Evolutionary conservation across 192 early-diverging fungal genomes (phyloP).

Genomic region (Pilaira anomala): DNA sequence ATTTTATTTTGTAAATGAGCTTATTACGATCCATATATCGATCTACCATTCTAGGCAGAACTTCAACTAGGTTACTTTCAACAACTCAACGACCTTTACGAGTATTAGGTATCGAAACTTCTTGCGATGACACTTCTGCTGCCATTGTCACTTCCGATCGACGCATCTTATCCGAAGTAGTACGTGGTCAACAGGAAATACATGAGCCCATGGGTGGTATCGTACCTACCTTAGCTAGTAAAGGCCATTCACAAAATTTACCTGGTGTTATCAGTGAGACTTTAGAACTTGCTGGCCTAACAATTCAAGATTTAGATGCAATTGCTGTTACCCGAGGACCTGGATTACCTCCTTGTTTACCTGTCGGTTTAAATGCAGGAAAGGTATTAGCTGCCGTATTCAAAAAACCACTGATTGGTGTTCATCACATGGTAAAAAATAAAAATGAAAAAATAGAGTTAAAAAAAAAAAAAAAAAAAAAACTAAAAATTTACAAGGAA

Average conservation of each 20-base stretch:
- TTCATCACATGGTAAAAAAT: constrained; percentile 69
- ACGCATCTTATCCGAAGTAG: constrained; percentile 57
- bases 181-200: constrained; percentile 58
- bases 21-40: too few relatives aligned
- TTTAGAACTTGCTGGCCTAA: constrained; percentile 51
- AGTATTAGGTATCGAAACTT: constrained; percentile 71
- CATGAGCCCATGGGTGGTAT: constrained; percentile 77
- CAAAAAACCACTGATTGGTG: constrained; percentile 67
- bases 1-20: too few relatives aligned
- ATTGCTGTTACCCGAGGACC: constrained; percentile 78
- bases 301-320: constrained; percentile 58
- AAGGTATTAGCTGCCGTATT: constrained; percentile 68
- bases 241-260: constrained; percentile 60
- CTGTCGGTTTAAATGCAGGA: constrained; percentile 67
- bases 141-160: constrained; percentile 67
- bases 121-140: constrained; percentile 79
- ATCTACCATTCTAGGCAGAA: too few relatives aligned
- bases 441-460: neutral
- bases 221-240: constrained; percentile 65
- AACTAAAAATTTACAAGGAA: constrained; percentile 41
- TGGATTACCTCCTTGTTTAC: constrained; percentile 64
- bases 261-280: constrained; percentile 61
- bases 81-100: constrained; percentile 33
- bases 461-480: neutral
- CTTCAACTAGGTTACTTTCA: neutral